Evolutionary conservation across 2,329 filamentous ascomycete species (phyloP).

Genomic region (Fusarium liriodendri): DNA sequence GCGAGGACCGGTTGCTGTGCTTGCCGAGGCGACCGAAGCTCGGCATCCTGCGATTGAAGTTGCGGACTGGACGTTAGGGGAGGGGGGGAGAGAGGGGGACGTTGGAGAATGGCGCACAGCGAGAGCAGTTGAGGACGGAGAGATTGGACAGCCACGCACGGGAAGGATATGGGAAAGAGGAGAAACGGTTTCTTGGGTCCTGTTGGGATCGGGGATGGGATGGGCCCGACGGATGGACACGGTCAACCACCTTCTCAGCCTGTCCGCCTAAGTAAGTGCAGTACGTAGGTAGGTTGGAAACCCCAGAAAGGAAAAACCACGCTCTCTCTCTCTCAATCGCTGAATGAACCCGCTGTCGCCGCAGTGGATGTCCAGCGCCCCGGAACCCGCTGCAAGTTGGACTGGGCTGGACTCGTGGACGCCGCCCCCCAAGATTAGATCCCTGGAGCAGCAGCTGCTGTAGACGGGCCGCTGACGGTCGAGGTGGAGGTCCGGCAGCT

Average conservation of each 20-base stretch:
- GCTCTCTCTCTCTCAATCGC: neutral
- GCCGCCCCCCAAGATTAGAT: slow-evolving; percentile 3
- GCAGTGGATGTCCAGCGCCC: slow-evolving; percentile 24
- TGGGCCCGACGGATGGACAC: slow-evolving; percentile 21
- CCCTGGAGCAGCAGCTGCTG: slow-evolving; percentile 3
- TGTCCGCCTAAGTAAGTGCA: neutral
- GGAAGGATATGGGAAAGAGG: slow-evolving; percentile 26
- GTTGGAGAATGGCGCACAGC: slow-evolving; percentile 17
- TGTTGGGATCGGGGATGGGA: slow-evolving; percentile 29
- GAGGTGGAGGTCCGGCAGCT: neutral
- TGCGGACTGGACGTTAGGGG: slow-evolving; percentile 14
- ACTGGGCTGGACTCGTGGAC: slow-evolving; percentile 15
- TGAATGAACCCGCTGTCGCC: neutral
- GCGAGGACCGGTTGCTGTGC: slow-evolving; percentile 68
- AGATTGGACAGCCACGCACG: slow-evolving; percentile 6
- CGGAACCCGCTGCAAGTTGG: neutral
- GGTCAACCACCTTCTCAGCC: neutral
- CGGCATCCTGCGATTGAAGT: slow-evolving; percentile 56
- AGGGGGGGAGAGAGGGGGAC: neutral
- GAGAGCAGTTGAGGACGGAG: slow-evolving; percentile 11
- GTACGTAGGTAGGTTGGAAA: neutral
- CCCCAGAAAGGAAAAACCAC: neutral
- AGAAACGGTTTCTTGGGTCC: slow-evolving; percentile 19
- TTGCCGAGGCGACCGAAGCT: slow-evolving; percentile 66
- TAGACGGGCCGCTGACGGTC: slow-evolving; percentile 4